Base-by-base conservation (phyloP, 106 monocot genomes). In the Vanilla planifolia region DNA sequence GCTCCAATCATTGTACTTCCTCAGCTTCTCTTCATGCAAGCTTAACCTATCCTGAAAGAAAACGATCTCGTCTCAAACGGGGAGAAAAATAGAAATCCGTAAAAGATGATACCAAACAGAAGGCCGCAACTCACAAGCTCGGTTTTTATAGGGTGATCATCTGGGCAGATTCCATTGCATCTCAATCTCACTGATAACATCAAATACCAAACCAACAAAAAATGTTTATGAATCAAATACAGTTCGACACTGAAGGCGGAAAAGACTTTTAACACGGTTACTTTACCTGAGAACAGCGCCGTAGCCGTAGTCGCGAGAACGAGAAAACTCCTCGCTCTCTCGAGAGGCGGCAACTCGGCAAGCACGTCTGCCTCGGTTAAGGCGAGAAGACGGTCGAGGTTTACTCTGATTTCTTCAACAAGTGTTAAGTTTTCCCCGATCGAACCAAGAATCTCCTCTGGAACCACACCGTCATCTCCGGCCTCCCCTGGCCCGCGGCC, bases 31-130 rank as follows among this genome's bases (percentile, higher is more conserved):
- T 16, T 85, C 77, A 41, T 76, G 75, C 64, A 94, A 75, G 36
- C 77, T 78, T 61, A 94, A 36, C 50, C 93, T 85, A 46, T 94
- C 93, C 93, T 94, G 37, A 50, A 85, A 77, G 8, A 16, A 59
- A 58, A 64, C n/a, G n/a, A n/a, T n/a, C n/a, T n/a, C n/a, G n/a
- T 59, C 19, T 36, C 62, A 67, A 21, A 20, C n/a, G 4, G 33
- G 4, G 39, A 58, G 10, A 4, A 35, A 57, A 57, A 35, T 14
- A 23, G 11, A n/a, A 66, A 48, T 22, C 45, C 36, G 36, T 41
- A 0, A 6, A 55, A 42, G 13, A 58, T 51, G 36, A 62, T 1
- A 48, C 15, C 19, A 25, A n/a, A n/a, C 7, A 64, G 14, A 67
- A 10, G 20, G 9, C 23, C 33, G 22, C 5, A 34, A 41, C 85